These are phyloP conservation scores for Lasiosphaeria hispida DNA, from an alignment of 495 filamentous ascomycete species.

Conservation along the genomic window DNA sequence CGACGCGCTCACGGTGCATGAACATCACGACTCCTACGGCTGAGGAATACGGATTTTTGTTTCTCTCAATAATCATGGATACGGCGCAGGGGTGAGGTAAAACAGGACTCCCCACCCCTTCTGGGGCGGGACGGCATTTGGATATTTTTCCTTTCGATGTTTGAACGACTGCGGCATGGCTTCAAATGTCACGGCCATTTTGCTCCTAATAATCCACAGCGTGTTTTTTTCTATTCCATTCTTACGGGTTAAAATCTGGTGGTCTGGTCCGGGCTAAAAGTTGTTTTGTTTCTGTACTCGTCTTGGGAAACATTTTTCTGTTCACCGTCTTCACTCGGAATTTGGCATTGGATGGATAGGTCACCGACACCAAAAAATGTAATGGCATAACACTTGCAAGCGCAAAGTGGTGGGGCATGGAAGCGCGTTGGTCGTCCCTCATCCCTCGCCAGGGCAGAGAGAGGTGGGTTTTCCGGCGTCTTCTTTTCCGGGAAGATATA, in stretches of 20 bases:
- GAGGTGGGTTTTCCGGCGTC: background rate
- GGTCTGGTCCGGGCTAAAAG: constrained; percentile 1
- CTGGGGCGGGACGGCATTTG: constrained; percentile 5
- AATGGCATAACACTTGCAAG: constrained; percentile 10
- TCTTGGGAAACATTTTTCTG: background rate
- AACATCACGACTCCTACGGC: constrained; percentile 25
- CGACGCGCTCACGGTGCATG: constrained; percentile 1
- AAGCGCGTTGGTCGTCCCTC: constrained; percentile 5
- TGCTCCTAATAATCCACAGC: too few species aligned
- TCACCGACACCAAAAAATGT: background rate
- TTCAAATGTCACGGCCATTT: background rate
- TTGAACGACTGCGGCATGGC: background rate
- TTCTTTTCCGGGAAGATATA: background rate
- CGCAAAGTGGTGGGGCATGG: background rate
- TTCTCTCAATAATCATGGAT: constrained; percentile 14
- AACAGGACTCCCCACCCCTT: constrained; percentile 23
- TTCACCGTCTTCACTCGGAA: background rate
- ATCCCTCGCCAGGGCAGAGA: background rate
- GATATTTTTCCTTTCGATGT: constrained; percentile 7
- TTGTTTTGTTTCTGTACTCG: background rate
- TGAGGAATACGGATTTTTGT: constrained; percentile 24
- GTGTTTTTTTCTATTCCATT: too few species aligned
- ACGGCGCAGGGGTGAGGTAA: constrained; percentile 20
- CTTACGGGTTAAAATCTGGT: background rate
- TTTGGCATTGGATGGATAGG: background rate